These are phyloP conservation scores for Monosporascus sp. DNA, from an alignment of 2,329 filamentous ascomycete species.

Conservation along the genomic window DNA sequence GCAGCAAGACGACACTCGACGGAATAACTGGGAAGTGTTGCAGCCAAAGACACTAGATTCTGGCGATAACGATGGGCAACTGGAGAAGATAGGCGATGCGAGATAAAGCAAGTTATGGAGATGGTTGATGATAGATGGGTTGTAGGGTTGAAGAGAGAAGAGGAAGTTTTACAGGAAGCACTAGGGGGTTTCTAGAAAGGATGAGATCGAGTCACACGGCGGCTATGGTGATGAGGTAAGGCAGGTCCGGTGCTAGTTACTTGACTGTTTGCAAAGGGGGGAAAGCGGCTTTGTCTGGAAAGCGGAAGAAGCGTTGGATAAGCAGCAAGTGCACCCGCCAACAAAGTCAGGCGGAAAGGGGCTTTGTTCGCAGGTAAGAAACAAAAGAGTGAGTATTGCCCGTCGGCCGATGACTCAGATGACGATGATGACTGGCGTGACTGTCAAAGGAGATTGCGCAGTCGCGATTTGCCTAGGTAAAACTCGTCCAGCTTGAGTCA, in stretches of 20 bases:
- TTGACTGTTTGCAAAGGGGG: background rate
- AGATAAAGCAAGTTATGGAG: background rate
- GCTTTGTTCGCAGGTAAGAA: background rate
- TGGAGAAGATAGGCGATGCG: background rate
- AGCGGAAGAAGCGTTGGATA: background rate
- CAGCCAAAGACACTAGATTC: background rate
- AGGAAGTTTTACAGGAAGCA: background rate
- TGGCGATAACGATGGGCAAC: background rate
- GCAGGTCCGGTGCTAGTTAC: background rate
- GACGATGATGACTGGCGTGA: no score
- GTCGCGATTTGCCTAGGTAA: no score
- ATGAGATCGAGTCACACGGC: background rate
- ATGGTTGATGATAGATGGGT: background rate
- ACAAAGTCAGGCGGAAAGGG: background rate
- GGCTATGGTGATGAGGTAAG: background rate
- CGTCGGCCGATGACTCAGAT: no score
- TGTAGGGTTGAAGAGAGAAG: background rate
- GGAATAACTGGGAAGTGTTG: background rate
- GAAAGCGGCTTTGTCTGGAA: background rate
- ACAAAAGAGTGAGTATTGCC: no score
- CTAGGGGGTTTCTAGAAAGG: background rate
- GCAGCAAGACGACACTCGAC: background rate
- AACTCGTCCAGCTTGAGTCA: background rate
- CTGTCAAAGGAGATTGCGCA: no score
- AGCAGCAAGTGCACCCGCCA: background rate